Evolutionary conservation across 768 basidiomycete species (phyloP), one percentile per base, ranked within the genome.

Genomic region (Candolleomyces efflorescens): DNA sequence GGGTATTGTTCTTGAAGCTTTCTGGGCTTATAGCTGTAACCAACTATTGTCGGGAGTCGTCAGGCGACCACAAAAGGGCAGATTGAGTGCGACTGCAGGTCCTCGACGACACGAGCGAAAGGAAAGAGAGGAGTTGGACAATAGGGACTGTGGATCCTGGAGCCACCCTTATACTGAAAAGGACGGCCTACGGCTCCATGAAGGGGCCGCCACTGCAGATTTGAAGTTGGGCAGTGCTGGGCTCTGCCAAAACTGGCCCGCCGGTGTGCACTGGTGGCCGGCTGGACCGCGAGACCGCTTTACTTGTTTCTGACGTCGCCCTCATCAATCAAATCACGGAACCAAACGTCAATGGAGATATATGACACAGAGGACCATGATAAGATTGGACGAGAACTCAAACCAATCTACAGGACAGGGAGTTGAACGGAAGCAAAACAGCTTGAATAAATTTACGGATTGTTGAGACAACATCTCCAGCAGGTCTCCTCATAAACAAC

Each of bases 391-490:
- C 32, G 11, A 32, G 32, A 32, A 32, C 32, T 32, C 32, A 11
- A n/a, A 32, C 32, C 6, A 32, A 32, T 32, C 5, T 32, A 32
- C 32, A 32, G 11, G 32, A 2, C 32, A n/a, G n/a, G n/a, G n/a
- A n/a, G 32, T 32, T 32, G 32, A 32, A 32, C 6, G 32, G 32
- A 32, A 5, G 7, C 32, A 32, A 32, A 11, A 32, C 32, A 32
- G 11, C 11, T 32, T 11, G 32, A 32, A 32, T 5, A 5, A 5
- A 32, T 32, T 48, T 20, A 44, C 20, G 43, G 43, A 20, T 53
- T 32, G 23, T 51, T 59, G 37, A 64, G 54, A 48, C 63, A 65
- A 41, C 65, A 65, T 48, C 63, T 59, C 49, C 60, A 65, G 48
- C 63, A 64, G 17, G 58, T 61, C 23, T 55, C 48, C 18, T 62